Percentiles rank a stretch among this genome's conserved stretches.
These are phyloP conservation scores for Aspergillus neoniger DNA, from an alignment of 2,329 filamentous ascomycete genomes.

Conservation along the genomic window DNA sequence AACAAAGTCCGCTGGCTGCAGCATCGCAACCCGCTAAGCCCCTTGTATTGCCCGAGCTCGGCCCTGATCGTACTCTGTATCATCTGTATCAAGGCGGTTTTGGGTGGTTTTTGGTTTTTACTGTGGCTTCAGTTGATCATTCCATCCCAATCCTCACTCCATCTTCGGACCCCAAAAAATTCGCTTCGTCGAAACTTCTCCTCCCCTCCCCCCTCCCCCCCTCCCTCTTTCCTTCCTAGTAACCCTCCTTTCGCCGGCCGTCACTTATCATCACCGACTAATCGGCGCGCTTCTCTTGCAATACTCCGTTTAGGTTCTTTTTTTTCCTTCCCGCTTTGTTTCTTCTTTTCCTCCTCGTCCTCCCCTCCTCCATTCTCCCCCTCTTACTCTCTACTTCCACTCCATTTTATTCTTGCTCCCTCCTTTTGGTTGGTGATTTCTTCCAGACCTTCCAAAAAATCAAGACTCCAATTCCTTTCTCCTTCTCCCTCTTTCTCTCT, in stretches of 20 bases:
- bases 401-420: conserved; percentile 11
- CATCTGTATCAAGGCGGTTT: neutral
- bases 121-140: conserved; percentile 2
- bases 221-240: neutral
- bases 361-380: conserved; percentile 7
- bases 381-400: neutral
- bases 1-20: conserved; percentile 13
- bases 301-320: conserved; percentile 8
- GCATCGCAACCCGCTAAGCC: conserved; percentile 3
- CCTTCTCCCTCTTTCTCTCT: conserved; percentile 4
- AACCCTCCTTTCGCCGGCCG: conserved; percentile 2
- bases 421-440: conserved; percentile 1
- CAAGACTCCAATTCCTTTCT: conserved; percentile 7
- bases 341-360: conserved; percentile 7
- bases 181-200: neutral
- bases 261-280: conserved; percentile 6
- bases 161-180: conserved; percentile 7
- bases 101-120: conserved; percentile 6
- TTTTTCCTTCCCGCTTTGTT: conserved; percentile 11
- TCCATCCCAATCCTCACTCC: neutral
- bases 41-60: conserved; percentile 14
- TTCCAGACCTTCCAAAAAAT: neutral
- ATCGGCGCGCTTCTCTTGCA: neutral
- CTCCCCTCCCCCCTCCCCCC: conserved; percentile 5
- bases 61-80: conserved; percentile 11